These are phyloP conservation scores for Saturnispora bothae DNA, from an alignment of 805 yeast genomes.

Conservation along the genomic window DNA sequence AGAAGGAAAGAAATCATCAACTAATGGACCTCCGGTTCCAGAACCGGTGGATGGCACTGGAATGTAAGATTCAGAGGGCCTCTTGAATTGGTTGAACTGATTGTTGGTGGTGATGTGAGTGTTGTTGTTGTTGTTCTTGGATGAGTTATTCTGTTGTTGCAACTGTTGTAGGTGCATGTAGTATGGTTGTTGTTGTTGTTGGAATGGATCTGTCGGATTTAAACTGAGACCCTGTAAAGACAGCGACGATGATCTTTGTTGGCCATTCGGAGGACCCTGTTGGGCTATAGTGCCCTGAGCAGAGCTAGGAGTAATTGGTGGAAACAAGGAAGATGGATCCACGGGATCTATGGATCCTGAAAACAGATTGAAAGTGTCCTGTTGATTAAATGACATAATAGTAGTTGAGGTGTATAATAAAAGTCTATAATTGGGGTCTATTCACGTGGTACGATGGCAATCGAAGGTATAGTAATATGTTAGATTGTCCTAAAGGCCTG, in stretches of 20 bases:
- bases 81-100: slow-evolving; percentile 3
- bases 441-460: too few species aligned
- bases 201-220: slow-evolving; percentile 4
- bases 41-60: slow-evolving; percentile 4
- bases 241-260: slow-evolving; percentile 8
- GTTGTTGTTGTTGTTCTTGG: slow-evolving; percentile 8
- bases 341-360: slow-evolving; percentile 3
- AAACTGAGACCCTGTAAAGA: slow-evolving; percentile 6
- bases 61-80: slow-evolving; percentile 12
- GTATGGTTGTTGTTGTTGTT: slow-evolving; percentile 10
- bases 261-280: not conserved
- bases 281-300: not conserved
- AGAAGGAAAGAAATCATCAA: slow-evolving; percentile 17
- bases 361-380: slow-evolving; percentile 4
- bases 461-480: too few species aligned
- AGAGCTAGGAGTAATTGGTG: slow-evolving; percentile 10
- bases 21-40: not conserved
- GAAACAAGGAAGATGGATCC: slow-evolving; percentile 3
- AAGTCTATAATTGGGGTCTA: too few species aligned
- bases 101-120: slow-evolving; percentile 5
- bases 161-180: slow-evolving; percentile 8
- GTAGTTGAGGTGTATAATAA: too few species aligned
- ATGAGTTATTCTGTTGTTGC: slow-evolving; percentile 8
- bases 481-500: too few species aligned
- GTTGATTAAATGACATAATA: slow-evolving; percentile 7